These are phyloP conservation scores for Poa annua DNA, from an alignment of 176 grass and related monocot genomes.

Conservation along the genomic window DNA sequence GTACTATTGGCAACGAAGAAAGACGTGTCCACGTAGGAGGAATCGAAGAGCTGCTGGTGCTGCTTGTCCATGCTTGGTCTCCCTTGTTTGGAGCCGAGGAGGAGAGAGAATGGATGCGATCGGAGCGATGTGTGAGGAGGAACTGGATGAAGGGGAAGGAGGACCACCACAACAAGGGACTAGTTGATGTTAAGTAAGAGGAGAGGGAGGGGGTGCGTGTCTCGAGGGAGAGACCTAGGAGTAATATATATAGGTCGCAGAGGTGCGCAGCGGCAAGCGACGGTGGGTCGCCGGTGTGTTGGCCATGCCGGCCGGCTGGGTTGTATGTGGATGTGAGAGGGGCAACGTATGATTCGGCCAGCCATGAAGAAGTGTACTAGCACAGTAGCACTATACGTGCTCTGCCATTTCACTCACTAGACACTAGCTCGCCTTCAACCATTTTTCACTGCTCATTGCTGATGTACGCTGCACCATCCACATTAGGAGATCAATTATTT, in stretches of 20 bases:
- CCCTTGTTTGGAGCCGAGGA: neutral
- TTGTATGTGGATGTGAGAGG: neutral
- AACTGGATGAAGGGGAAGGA: constrained; percentile 15
- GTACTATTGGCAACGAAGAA: constrained; percentile 39
- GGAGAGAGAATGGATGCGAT: neutral
- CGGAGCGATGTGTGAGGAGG: neutral
- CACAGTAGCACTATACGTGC: neutral
- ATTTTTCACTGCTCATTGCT: neutral
- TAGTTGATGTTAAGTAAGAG: constrained; percentile 45
- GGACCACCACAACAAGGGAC: constrained; percentile 47
- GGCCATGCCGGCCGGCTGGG: constrained; percentile 23
- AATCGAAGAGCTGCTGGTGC: constrained; percentile 41
- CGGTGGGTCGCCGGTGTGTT: constrained; percentile 26
- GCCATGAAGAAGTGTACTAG: neutral
- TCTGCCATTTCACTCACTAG: neutral
- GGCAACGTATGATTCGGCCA: neutral
- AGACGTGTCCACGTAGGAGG: constrained; percentile 45
- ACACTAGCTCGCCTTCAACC: neutral
- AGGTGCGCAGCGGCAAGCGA: constrained; percentile 30
- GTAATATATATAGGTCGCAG: constrained; percentile 52
- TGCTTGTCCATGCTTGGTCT: constrained; percentile 48
- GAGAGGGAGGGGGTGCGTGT: constrained; percentile 41
- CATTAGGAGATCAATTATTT: neutral
- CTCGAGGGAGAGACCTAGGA: constrained; percentile 57
- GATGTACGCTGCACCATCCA: neutral